These are phyloP conservation scores for Phytopythium sindhum DNA, from an alignment of 352 stramenopile genomes.

Conservation along the genomic window DNA sequence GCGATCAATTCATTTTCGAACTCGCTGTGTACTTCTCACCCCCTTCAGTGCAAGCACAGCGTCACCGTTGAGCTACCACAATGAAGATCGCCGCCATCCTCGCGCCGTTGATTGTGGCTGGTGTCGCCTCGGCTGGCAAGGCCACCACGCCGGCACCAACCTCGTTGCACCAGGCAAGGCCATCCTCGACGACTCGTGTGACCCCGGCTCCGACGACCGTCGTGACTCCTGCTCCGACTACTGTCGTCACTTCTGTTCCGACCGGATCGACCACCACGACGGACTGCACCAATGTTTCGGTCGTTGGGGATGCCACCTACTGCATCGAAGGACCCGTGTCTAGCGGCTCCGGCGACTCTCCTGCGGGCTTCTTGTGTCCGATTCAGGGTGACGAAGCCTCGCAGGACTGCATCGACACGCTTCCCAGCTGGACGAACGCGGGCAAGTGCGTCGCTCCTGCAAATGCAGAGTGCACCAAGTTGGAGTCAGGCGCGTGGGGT, in stretches of 20 bases:
- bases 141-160: background rate
- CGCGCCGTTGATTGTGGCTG: background rate
- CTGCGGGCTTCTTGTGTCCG: constrained; percentile 41
- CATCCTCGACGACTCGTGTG: constrained; percentile 4
- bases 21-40: background rate
- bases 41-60: background rate
- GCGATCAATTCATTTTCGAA: background rate
- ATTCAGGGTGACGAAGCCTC: constrained; percentile 43
- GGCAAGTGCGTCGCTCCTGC: constrained; percentile 40
- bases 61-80: background rate
- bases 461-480: constrained; percentile 40
- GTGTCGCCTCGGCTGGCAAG: background rate
- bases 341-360: constrained; percentile 28
- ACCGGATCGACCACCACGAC: too few relatives aligned
- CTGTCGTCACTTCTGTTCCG: too few relatives aligned
- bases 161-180: background rate
- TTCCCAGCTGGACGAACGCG: constrained; percentile 37
- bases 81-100: constrained; percentile 3
- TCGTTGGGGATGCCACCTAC: constrained; percentile 61
- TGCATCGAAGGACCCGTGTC: constrained; percentile 56
- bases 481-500: constrained; percentile 51
- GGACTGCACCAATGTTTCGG: constrained; percentile 43
- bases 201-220: constrained; percentile 7
- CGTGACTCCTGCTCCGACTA: background rate
- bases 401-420: constrained; percentile 42